Evolutionary conservation across 495 filamentous ascomycete genomes (phyloP), one percentile per base, ranked within the genome.

Genomic region (Extremus antarcticus): DNA sequence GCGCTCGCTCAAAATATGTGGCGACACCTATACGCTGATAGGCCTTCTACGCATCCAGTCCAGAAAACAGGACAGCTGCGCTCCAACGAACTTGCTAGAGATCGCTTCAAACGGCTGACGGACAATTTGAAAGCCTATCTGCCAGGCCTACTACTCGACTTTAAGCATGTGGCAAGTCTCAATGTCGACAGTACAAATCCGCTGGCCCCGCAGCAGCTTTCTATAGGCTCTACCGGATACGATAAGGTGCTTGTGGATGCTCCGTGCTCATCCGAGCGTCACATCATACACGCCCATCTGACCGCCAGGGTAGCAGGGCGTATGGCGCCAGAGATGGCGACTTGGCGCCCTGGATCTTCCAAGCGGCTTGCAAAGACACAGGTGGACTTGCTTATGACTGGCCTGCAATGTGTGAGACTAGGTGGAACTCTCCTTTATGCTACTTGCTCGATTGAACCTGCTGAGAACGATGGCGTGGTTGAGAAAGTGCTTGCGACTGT

Each of bases 381-480:
- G 22, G 38, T 52, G 0, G 47, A 56, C 4, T 38, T 60, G 22
- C 41, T 60, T 15, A 56, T 60, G 52, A 60, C 46, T 19, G 53
- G 43, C 10, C 53, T 60, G 38, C 43, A 24, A 21, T 38, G 20
- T 13, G 49, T 41, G 11, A 51, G 43, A 29, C 25, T 60, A 2
- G 57, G 57, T 8, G 53, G 57, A 1, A 25, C 17, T 16, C 40
- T 60, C 1, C 45, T 52, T 22, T 60, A 60, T 53, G 57, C 57
- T 41, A 60, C 57, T 1, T 60, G 57, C 48, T 56, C 57, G 11
- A 52, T 60, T 16, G 52, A 55, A 38, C 45, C 39, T 15, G 48
- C 25, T 25, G 57, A 56, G 57, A 60, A 60, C 24, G 57, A 60
- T 43, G 53, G 57, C n/a, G 57, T 60, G 52, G 21, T 60, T 21